A percentile compares a stretch with the other conserved stretches of the same genome.
These are phyloP conservation scores for Ophiostoma sp. DNA, from an alignment of 2,329 filamentous ascomycete species.

Conservation along the genomic window DNA sequence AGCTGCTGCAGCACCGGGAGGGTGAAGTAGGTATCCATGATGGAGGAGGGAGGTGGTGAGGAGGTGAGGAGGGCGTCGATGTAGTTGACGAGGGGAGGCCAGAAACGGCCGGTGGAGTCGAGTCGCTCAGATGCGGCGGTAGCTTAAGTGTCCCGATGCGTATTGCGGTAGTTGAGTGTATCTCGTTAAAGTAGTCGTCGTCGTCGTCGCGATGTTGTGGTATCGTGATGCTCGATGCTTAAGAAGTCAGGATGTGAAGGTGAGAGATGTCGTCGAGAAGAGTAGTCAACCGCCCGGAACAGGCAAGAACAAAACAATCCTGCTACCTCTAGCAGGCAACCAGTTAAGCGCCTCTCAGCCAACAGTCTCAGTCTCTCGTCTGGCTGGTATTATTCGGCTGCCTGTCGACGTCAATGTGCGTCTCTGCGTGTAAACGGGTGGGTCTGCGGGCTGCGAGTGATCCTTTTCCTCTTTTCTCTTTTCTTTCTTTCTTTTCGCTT, in stretches of 20 bases:
- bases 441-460: neutral
- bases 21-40: constrained; percentile 50
- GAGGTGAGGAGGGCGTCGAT: neutral
- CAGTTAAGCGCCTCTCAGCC: neutral
- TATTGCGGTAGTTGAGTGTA: neutral
- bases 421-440: neutral
- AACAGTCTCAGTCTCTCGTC: neutral
- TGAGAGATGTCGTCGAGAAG: neutral
- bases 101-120: neutral
- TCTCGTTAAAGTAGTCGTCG: neutral
- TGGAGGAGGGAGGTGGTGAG: neutral
- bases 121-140: neutral
- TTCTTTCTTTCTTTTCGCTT: neutral
- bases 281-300: neutral
- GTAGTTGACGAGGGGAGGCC: neutral
- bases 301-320: constrained; percentile 3
- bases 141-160: too few species aligned
- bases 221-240: neutral
- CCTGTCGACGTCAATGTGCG: constrained; percentile 2
- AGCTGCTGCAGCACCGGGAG: constrained; percentile 47
- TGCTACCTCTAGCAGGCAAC: neutral
- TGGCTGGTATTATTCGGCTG: neutral
- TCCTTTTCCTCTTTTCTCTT: neutral
- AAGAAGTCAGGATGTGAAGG: neutral
- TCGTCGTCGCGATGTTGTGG: neutral